Percentiles rank a stretch among this genome's conserved stretches.
These are phyloP conservation scores for Globisporangium ultimum DNA, from an alignment of 352 stramenopile species.

Conservation along the genomic window DNA sequence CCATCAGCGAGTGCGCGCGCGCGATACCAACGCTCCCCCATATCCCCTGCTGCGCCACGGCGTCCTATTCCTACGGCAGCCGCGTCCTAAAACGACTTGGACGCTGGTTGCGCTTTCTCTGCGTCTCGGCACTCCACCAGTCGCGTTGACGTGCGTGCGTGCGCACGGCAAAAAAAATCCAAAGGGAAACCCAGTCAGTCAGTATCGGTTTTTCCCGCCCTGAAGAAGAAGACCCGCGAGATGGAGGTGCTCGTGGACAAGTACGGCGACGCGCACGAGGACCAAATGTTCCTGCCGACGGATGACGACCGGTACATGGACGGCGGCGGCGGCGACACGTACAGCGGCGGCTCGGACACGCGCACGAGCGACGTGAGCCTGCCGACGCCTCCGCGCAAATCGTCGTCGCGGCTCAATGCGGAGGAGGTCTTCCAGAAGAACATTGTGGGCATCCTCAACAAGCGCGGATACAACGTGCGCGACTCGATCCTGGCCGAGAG, in stretches of 20 bases:
- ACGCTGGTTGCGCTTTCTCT: no score
- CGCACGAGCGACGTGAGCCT: slow-evolving; percentile 12
- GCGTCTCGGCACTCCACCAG: no score
- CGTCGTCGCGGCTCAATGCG: slow-evolving; percentile 19
- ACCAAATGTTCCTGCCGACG: background rate
- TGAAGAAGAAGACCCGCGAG: background rate
- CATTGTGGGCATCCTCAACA: slow-evolving; percentile 75
- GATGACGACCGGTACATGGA: background rate
- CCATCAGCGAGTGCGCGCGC: no score
- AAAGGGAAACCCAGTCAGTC: no score
- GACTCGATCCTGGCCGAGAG: slow-evolving; percentile 53
- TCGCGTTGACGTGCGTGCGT: no score
- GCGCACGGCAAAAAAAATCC: no score
- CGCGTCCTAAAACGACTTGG: no score
- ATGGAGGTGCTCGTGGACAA: slow-evolving; percentile 8
- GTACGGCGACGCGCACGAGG: slow-evolving; percentile 5
- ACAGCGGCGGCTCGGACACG: slow-evolving; percentile 5
- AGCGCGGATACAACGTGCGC: slow-evolving; percentile 79
- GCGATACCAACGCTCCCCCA: no score
- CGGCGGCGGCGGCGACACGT: background rate
- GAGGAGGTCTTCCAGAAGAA: slow-evolving; percentile 70
- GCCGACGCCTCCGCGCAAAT: slow-evolving; percentile 9
- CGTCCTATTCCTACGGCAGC: no score
- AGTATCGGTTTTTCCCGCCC: no score
- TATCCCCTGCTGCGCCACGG: no score